A percentile compares a stretch with the other conserved stretches of the same genome.
Conservation (phyloP, 2,329 filamentous ascomycete species). For the Ascochyta koolunga region DNA sequence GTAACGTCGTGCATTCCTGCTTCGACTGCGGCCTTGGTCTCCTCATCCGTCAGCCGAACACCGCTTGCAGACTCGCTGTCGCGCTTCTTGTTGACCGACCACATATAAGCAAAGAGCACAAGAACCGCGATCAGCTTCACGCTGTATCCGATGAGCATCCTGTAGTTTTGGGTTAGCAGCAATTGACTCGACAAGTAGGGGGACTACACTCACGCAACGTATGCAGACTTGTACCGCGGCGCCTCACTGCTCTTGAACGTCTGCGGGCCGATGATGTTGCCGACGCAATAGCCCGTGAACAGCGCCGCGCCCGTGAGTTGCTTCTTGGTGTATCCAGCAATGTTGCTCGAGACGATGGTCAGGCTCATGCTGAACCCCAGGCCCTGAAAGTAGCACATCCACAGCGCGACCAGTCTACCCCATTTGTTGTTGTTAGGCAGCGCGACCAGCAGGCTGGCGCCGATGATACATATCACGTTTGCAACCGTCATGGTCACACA, state of each 20-base stretch:
- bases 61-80: constrained; percentile 34
- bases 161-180: background rate
- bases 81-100: constrained; percentile 42
- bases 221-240: constrained; percentile 39
- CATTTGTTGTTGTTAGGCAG: constrained; percentile 29
- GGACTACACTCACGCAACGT: constrained; percentile 15
- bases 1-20: constrained; percentile 52
- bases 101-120: constrained; percentile 46
- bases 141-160: constrained; percentile 48
- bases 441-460: constrained; percentile 25
- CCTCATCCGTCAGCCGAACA: constrained; percentile 34
- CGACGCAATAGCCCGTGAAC: constrained; percentile 51
- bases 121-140: constrained; percentile 49
- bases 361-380: constrained; percentile 41
- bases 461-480: constrained; percentile 35
- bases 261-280: constrained; percentile 52
- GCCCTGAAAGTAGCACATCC: constrained; percentile 54
- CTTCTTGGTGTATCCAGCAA: constrained; percentile 50
- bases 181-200: background rate
- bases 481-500: constrained; percentile 44
- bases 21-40: constrained; percentile 45
- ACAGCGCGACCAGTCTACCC: constrained; percentile 39
- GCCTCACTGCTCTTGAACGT: constrained; percentile 50
- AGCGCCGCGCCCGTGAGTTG: constrained; percentile 61
- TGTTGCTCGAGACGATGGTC: constrained; percentile 53